Base-by-base conservation (phyloP, 2,329 filamentous ascomycete species). In the Cladophialophora carrionii region DNA sequence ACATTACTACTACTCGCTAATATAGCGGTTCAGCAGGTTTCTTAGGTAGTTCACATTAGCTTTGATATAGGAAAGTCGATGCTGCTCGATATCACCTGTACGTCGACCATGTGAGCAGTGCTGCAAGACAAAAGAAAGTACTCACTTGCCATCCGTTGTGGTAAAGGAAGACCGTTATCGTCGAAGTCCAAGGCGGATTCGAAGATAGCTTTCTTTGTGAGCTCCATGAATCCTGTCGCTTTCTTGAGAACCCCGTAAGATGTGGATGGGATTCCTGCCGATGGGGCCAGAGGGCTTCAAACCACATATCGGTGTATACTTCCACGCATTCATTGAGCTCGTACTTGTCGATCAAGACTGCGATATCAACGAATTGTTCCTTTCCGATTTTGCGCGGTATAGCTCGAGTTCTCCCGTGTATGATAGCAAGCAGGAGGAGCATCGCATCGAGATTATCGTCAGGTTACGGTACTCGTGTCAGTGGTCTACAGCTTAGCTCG, bases 241-340 rank as follows among this genome's bases (percentile, higher is more conserved):
- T 24, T 5, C 17, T 22, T 53, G 22, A 61, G 22, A 14, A 61
- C 58, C 58, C 58, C 2, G 58, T 17, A 2, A 61, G 34, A 54
- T n/a, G 10, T 46, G 31, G 29, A 60, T 9, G 6, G 9, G 32
- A 52, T 14, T n/a, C 48, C 2, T 48, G 4, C n/a, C 57, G n/a
- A 10, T 0, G 2, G 6, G 22, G 48, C 48, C 48, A 54, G 4
- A 46, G 43, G 8, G 2, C 12, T 6, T 43, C 4, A 29, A 63
- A 63, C 55, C 61, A 63, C 37, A 63, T 57, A 49, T 63, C 46
- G 10, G 61, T 63, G 54, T 24, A 63, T 20, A 59, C 55, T 32
- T 58, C 54, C 7, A 43, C 26, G 32, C 46, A 46, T 26, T 63
- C 54, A 4, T 59, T 17, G 14, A 63, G 29, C 55, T 43, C 31